Conservation (phyloP, 345 rosid species). For the Hevea brasiliensis region DNA sequence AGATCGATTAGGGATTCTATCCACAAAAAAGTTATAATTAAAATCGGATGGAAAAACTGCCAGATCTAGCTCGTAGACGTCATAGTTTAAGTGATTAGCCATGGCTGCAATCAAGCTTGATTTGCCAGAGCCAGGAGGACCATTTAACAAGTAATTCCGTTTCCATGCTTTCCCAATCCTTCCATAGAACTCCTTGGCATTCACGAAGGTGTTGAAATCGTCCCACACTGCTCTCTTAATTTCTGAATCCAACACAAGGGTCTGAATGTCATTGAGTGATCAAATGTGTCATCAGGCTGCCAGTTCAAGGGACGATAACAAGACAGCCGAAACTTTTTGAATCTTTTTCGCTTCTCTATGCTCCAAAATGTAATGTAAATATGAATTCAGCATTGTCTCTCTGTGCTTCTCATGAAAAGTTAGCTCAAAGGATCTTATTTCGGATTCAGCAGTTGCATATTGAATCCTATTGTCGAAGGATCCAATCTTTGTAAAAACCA, state of each 20-base stretch:
- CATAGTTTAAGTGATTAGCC: neutral
- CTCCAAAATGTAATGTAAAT: neutral
- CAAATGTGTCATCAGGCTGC: neutral
- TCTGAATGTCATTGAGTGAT: neutral
- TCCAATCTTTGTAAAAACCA: neutral
- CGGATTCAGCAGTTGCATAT: neutral
- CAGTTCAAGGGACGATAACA: neutral
- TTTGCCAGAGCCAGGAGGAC: neutral
- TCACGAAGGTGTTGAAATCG: neutral
- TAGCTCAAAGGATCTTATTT: neutral
- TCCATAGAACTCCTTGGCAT: neutral
- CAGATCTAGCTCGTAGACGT: neutral
- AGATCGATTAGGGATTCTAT: neutral
- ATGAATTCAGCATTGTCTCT: neutral
- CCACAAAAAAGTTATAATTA: neutral
- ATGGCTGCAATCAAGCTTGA: neutral
- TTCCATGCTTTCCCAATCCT: constrained; percentile 1
- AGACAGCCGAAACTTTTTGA: neutral
- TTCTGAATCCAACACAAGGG: neutral
- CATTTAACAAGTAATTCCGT: neutral
- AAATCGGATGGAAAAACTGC: neutral
- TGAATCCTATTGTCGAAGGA: neutral
- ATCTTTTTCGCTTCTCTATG: neutral
- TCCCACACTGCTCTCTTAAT: neutral
- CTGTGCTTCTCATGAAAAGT: neutral